Evolutionary conservation across 768 basidiomycete genomes (phyloP), one percentile per base, ranked within the genome.

Genomic region (Lyophyllum shimeji): DNA sequence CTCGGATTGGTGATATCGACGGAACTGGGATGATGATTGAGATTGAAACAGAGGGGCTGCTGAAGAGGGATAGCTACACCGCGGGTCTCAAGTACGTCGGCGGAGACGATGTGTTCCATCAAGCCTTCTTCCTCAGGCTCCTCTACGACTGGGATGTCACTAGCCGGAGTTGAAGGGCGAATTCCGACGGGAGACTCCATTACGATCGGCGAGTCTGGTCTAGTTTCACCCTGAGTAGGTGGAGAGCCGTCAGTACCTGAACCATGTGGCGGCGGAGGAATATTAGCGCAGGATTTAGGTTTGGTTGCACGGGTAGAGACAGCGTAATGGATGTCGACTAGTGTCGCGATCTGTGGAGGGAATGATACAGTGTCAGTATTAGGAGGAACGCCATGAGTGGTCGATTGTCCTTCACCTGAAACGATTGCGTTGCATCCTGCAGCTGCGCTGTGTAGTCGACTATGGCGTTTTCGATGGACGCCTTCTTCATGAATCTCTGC

Each of bases 1-100:
- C 15, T 83, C 77, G 1, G 79, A 80, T 50, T 79, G 79, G 55
- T 82, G 80, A 56, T 81, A 82, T 51, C 76, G 71, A 45, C 69
- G 71, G 52, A 80, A 82, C 81, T 82, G 47, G 21, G 37, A 40
- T 11, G 20, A 55, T 2, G 40, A 1, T 42, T 25, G 13, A 15
- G 57, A 55, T 52, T 7, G 29, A 18, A 24, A 23, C 43, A 20
- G 8, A 39, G 15, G 3, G 42, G 40, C 37, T 21, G 29, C 1
- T 52, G 24, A 45, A 17, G 20, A 15, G 23, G 15, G 24, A 23
- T 15, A 53, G 23, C 29, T 67, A 76, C 76, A 53, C 76, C 76
- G 47, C 70, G 71, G 55, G 73, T 64, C 17, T 68, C 60, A 40
- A 68, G 56, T 6, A 64, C 58, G 23, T 52, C 58, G 2, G 59